Evolutionary conservation across 108 stramenopile species (phyloP), one percentile per base, ranked within the genome.

Genomic region (Nannochloropsis gaditana): DNA sequence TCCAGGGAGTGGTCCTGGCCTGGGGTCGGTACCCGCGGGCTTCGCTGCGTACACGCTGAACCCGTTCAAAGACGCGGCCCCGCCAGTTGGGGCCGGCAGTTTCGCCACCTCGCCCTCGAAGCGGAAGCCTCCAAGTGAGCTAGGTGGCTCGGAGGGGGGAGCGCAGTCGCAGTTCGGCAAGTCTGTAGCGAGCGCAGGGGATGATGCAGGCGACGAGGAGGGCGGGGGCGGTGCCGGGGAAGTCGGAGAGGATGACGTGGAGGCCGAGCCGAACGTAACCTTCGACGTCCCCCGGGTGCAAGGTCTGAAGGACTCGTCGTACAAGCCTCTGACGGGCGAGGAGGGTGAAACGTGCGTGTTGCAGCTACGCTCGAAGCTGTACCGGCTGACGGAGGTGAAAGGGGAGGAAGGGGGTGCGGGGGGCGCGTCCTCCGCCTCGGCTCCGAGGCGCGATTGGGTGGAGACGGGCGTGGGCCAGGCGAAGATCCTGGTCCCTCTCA

Each of bases 361-460:
- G 6, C 59, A 73, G 8, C n/a, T 73, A n/a, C 59, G 59, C 59
- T 73, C 59, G 8, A 73, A 73, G 8, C n/a, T 73, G 59, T 73
- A 73, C 59, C 59, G 59, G 5, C n/a, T 73, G 59, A 73, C 59
- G n/a, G 59, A 73, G 59, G 59, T 73, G 59, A 73, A 73, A n/a
- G n/a, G 19, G 4, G n/a, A 73, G 8, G 59, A 73, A 2, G 59
- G 59, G 59, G 59, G 59, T 2, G 59, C 19, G 59, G 59, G 19
- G 3, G 15, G 19, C 19, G 15, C 59, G 3, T 73, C 59, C 6
- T 73, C 59, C 4, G 15, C 59, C 19, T 15, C 59, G 59, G 19
- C 4, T 15, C 2, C 59, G 0, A 15, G 59, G 3, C 59, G 59
- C n/a, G 59, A 73, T 8, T 73, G 59, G 59, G 59, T 73, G 2